Evolutionary conservation across 2,329 filamentous ascomycete species (phyloP), one percentile per base, ranked within the genome.

Genomic region (Periconia sp.): DNA sequence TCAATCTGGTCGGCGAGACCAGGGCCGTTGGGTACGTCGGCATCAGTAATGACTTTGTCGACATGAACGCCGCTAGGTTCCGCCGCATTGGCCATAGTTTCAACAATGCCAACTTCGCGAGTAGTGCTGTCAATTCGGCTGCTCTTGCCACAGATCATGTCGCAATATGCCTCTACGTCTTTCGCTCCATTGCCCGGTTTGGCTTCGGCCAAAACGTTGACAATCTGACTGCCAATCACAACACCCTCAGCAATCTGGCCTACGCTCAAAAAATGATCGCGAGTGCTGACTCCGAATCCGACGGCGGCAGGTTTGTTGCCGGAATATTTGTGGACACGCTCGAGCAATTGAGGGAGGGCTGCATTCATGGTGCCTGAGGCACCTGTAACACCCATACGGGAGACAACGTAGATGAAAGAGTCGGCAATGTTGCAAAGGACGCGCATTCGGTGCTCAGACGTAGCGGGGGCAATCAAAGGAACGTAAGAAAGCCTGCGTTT

Each of bases 341-440:
- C 83, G 53, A 99, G 80, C 37, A 99, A 83, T 48, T 89, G 86
- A 14, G 92, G 91, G 33, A 99, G 84, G 54, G 89, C 87, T 43
- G 87, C 82, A 74, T 91, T 96, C 67, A 99, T 78, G 23, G 86
- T 86, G 33, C 92, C 92, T 1, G 87, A 88, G 14, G 92, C 94
- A 65, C 94, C 94, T 10, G 94, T 99, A 52, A 97, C 93, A 65
- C 94, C 94, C 89, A 96, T 95, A 65, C 93, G 85, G 23, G 93
- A 97, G 52, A 99, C 94, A 57, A 99, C 92, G 74, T 99, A 99
- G 77, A 99, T 96, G 80, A 97, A 99, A 3, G 92, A 97, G 77
- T 97, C 93, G 69, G 94, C 94, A 59, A 99, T 93, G 74, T 91
- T 87, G 84, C 94, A 99, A 13, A 99, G 87, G 41, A 97, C 83